phyloP scores from a whole-genome alignment of 257 asterid species.

The Solanum etuberosum region DNA sequence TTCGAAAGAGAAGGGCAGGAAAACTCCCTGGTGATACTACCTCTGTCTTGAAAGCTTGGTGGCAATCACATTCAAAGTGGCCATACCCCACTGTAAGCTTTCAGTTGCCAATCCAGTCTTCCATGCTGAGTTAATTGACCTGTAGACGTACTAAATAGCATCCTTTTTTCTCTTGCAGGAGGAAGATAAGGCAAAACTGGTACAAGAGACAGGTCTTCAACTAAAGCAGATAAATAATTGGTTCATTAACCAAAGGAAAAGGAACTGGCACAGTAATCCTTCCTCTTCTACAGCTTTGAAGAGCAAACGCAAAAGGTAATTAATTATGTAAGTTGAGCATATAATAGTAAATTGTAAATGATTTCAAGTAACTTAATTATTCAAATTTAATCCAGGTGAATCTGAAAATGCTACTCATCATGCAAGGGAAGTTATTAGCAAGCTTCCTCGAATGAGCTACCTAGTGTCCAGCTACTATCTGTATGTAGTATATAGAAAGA shows the following conservation, averaged over 20 bases:
- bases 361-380: not conserved
- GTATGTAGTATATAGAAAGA: not conserved
- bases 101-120: not conserved
- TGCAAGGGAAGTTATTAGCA: not conserved
- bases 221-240: conserved; percentile 58
- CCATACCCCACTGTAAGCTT: conserved; percentile 49
- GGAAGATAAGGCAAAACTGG: conserved; percentile 55
- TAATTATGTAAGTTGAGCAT: not conserved
- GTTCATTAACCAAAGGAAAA: conserved; percentile 60
- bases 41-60: conserved; percentile 44
- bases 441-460: not conserved
- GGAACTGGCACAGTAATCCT: conserved; percentile 68
- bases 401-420: not conserved
- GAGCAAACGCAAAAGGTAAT: conserved; percentile 54
- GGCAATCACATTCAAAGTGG: conserved; percentile 57
- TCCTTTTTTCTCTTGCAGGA: conserved; percentile 17
- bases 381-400: not conserved
- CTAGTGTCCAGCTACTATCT: not conserved
- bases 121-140: not conserved
- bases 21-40: conserved; percentile 58
- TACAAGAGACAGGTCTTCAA: conserved; percentile 52
- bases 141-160: not conserved
- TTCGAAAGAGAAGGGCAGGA: conserved; percentile 56
- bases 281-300: conserved; percentile 40
- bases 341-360: not conserved